phyloP scores from a whole-genome alignment of 2,329 filamentous ascomycete species.

The Alternaria hordeiaustralica region DNA sequence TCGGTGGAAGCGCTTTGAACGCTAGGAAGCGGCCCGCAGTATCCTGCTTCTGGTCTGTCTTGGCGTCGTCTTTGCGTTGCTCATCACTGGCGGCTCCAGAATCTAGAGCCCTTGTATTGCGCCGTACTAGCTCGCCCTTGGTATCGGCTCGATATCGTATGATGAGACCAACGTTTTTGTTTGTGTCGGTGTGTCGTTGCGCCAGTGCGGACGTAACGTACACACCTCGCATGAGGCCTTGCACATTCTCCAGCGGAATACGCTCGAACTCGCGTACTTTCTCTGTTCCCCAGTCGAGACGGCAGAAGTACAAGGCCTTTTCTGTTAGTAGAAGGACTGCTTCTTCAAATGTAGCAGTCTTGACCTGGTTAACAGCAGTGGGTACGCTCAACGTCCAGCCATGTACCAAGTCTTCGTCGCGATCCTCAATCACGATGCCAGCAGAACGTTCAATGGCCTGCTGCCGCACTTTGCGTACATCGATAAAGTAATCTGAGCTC shows the following conservation, averaged over 20 bases:
- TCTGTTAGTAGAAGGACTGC: slow-evolving; percentile 87
- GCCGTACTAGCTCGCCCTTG: slow-evolving; percentile 73
- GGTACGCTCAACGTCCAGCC: slow-evolving; percentile 91
- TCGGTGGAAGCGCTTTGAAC: slow-evolving; percentile 63
- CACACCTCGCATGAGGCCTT: slow-evolving; percentile 76
- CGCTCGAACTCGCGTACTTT: slow-evolving; percentile 93
- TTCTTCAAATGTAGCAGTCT: slow-evolving; percentile 80
- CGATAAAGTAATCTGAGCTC: slow-evolving; percentile 88
- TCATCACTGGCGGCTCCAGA: slow-evolving; percentile 48
- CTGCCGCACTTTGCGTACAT: slow-evolving; percentile 81
- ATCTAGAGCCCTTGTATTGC: slow-evolving; percentile 82
- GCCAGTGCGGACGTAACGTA: slow-evolving; percentile 92
- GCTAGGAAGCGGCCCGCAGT: slow-evolving; percentile 53
- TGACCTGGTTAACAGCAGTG: slow-evolving; percentile 68
- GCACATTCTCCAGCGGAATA: slow-evolving; percentile 76
- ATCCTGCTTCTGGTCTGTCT: slow-evolving; percentile 28
- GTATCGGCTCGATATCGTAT: slow-evolving; percentile 76
- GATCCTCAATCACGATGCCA: slow-evolving; percentile 76
- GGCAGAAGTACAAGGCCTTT: slow-evolving; percentile 82
- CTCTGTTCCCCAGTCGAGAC: slow-evolving; percentile 93
- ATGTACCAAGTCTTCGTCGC: slow-evolving; percentile 84
- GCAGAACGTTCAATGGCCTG: slow-evolving; percentile 89
- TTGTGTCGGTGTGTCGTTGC: slow-evolving; percentile 75
- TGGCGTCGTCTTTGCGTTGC: slow-evolving; percentile 10
- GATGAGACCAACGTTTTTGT: slow-evolving; percentile 82